phyloP scores from a whole-genome alignment of 2,329 filamentous ascomycete genomes.

The Alternaria sp. region DNA sequence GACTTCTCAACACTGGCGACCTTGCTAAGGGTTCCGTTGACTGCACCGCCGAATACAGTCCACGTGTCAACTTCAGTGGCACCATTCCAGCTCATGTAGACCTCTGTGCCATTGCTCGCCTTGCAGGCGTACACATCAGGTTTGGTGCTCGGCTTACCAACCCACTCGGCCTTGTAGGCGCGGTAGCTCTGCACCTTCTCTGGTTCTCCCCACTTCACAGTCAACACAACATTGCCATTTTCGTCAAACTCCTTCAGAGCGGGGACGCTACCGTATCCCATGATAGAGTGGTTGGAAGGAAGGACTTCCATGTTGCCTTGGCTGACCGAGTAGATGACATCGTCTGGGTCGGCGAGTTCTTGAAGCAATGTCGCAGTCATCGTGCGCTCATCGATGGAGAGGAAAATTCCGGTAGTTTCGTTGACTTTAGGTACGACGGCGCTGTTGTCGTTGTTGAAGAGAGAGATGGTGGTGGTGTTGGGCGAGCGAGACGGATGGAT shows the following conservation, averaged over 20 bases:
- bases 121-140: slow-evolving; percentile 11
- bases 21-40: not conserved
- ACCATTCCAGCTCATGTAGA: slow-evolving; percentile 20
- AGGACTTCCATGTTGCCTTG: slow-evolving; percentile 6
- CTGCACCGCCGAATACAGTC: slow-evolving; percentile 1
- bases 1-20: not conserved
- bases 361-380: slow-evolving; percentile 10
- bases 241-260: slow-evolving; percentile 8
- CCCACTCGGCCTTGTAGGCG: slow-evolving; percentile 10
- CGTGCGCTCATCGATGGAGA: slow-evolving; percentile 6
- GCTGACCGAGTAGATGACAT: not conserved
- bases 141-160: slow-evolving; percentile 8
- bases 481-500: not conserved
- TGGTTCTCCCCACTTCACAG: slow-evolving; percentile 6
- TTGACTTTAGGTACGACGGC: not conserved
- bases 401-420: slow-evolving; percentile 1
- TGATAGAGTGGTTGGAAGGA: not conserved
- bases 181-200: slow-evolving; percentile 12
- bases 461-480: slow-evolving; percentile 1
- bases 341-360: not conserved
- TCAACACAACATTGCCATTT: slow-evolving; percentile 6
- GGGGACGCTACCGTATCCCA: slow-evolving; percentile 14
- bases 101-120: not conserved
- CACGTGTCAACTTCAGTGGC: slow-evolving; percentile 10
- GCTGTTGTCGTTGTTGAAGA: slow-evolving; percentile 6